A percentile compares a stretch with the other conserved stretches of the same genome.
Evolutionary conservation across 495 filamentous ascomycete species (phyloP).

Genomic region (Gamarada debralockiae): DNA sequence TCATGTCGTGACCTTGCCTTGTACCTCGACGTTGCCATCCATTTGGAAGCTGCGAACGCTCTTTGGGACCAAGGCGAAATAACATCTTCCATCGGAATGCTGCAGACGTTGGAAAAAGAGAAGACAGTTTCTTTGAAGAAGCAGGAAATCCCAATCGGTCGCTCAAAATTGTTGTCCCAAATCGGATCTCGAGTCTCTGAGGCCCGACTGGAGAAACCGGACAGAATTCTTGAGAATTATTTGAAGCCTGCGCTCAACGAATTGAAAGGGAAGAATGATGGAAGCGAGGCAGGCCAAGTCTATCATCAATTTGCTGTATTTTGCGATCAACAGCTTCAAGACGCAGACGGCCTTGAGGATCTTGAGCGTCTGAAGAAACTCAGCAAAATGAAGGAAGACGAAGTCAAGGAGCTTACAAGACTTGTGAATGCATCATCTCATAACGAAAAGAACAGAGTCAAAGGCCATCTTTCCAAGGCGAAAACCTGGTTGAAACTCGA

Average conservation of each 20-base stretch:
- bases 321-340: constrained; percentile 89
- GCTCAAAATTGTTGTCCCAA: constrained; percentile 78
- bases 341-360: constrained; percentile 79
- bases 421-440: constrained; percentile 46
- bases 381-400: constrained; percentile 72
- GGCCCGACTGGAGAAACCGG: constrained; percentile 88
- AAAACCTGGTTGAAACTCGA: constrained; percentile 87
- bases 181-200: constrained; percentile 86
- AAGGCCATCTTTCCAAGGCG: constrained; percentile 52
- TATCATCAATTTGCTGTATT: constrained; percentile 94
- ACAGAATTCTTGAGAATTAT: constrained; percentile 81
- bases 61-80: constrained; percentile 95
- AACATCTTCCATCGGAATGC: constrained; percentile 84
- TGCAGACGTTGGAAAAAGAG: constrained; percentile 65
- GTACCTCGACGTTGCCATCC: constrained; percentile 68
- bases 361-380: constrained; percentile 76
- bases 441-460: constrained; percentile 42
- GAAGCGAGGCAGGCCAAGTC: constrained; percentile 77
- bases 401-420: constrained; percentile 62
- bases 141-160: constrained; percentile 70
- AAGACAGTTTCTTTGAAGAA: constrained; percentile 42
- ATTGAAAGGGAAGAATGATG: constrained; percentile 62
- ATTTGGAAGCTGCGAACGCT: constrained; percentile 79
- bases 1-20: constrained; percentile 64
- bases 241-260: constrained; percentile 78